These are phyloP conservation scores for Fallopia convolvulus DNA, from an alignment of 148 eudicot genomes.

Conservation along the genomic window DNA sequence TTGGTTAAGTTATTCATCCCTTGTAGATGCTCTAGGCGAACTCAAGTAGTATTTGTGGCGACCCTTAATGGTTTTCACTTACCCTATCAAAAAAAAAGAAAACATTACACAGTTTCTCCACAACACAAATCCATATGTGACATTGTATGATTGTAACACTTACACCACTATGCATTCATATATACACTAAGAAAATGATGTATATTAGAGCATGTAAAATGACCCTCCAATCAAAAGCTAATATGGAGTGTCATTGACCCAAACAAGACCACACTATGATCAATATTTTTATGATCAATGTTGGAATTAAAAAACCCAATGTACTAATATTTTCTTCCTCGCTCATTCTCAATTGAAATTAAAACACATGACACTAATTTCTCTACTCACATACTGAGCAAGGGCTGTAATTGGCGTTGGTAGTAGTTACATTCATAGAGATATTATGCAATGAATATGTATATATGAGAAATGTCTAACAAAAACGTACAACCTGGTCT, in stretches of 20 bases:
- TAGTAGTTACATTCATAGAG: no score
- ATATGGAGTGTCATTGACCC: not conserved
- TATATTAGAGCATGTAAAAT: not conserved
- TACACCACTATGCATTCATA: conserved; percentile 6
- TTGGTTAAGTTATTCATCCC: no score
- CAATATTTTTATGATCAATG: not conserved
- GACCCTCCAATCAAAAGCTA: not conserved
- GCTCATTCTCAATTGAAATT: not conserved
- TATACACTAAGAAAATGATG: not conserved
- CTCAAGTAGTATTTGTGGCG: no score
- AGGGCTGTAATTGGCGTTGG: no score
- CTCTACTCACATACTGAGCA: no score
- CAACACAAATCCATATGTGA: not conserved
- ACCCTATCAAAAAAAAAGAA: no score
- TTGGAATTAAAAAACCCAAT: not conserved
- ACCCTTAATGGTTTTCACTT: no score
- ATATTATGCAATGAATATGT: no score
- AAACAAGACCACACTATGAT: not conserved
- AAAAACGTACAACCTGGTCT: no score
- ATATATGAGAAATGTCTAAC: no score
- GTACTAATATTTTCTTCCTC: not conserved
- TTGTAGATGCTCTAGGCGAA: no score
- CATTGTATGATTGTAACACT: not conserved
- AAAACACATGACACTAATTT: no score
- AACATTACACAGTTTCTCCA: not conserved